phyloP scores from a whole-genome alignment of 805 yeast species.

The Isabelozyma rhagii region DNA sequence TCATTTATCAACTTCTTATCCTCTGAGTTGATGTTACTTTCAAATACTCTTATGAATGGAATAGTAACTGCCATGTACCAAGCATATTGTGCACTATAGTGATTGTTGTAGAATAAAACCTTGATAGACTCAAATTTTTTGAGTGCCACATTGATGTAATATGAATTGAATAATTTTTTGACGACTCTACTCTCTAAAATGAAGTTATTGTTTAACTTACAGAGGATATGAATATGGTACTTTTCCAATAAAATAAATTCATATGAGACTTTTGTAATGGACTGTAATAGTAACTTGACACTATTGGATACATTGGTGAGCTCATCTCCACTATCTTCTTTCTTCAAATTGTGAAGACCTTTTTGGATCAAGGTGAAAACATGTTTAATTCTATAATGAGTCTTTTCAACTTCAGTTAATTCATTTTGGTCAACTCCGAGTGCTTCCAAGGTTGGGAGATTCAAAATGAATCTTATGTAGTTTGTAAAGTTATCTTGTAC shows the following conservation, averaged over 20 bases:
- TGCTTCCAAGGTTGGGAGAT: conserved; percentile 20
- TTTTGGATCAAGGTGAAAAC: conserved; percentile 24
- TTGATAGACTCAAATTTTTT: conserved; percentile 22
- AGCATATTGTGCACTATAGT: conserved; percentile 30
- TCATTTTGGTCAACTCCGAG: conserved; percentile 7
- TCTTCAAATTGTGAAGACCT: conserved; percentile 20
- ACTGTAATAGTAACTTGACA: conserved; percentile 23
- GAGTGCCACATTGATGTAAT: conserved; percentile 12
- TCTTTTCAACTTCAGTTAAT: conserved; percentile 16
- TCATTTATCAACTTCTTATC: conserved; percentile 13
- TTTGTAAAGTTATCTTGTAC: conserved; percentile 36
- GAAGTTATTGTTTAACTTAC: conserved; percentile 30
- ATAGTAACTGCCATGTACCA: conserved; percentile 36
- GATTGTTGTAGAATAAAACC: conserved; percentile 30
- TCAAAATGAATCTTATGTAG: conserved; percentile 31
- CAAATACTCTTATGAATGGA: conserved; percentile 37
- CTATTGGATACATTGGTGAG: conserved; percentile 9
- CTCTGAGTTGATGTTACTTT: conserved; percentile 29
- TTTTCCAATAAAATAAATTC: conserved; percentile 39
- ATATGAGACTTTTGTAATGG: conserved; percentile 31
- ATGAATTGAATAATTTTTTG: conserved; percentile 18
- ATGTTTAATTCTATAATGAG: conserved; percentile 26
- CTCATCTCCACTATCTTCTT: conserved; percentile 22
- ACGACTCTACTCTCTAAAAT: conserved; percentile 25
- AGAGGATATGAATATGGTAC: conserved; percentile 34